A percentile compares a stretch with the other conserved stretches of the same genome.
Evolutionary conservation across 306 rosid genomes (phyloP).

Genomic region (Quercus variabilis): DNA sequence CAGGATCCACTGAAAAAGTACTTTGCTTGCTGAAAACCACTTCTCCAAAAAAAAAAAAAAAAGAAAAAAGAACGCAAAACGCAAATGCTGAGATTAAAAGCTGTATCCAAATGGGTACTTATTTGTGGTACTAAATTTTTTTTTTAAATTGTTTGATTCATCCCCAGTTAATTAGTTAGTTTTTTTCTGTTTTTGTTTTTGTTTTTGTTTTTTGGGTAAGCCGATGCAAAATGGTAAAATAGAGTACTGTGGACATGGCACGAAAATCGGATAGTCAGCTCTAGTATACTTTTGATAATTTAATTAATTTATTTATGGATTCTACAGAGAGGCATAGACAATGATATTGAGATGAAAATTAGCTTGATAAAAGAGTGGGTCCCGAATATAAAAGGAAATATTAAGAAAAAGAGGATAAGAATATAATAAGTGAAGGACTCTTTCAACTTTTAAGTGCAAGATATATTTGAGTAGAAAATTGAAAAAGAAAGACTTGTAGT

Average conservation of each 20-base stretch:
- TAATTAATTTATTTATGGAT: neutral
- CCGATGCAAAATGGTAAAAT: neutral
- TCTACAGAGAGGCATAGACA: neutral
- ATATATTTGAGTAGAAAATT: neutral
- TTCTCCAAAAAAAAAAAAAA: no score
- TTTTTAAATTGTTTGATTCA: no score
- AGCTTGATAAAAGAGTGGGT: neutral
- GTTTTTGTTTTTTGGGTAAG: neutral
- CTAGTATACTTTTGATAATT: neutral
- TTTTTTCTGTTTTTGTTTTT: no score
- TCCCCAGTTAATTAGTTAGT: no score
- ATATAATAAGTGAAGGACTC: constrained; percentile 20
- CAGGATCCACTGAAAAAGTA: no score
- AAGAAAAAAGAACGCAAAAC: no score
- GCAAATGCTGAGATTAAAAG: no score
- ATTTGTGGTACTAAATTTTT: no score
- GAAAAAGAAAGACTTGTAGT: neutral
- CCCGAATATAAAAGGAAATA: neutral
- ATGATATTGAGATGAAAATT: neutral
- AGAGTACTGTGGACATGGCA: neutral
- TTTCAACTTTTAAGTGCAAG: neutral
- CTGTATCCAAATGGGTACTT: no score
- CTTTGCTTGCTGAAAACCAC: no score
- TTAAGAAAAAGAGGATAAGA: constrained; percentile 8
- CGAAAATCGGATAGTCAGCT: no score